Percentiles rank a stretch among this genome's conserved stretches.
These are phyloP conservation scores for Colletotrichum higginsianum DNA, from an alignment of 2,329 filamentous ascomycete species.

Conservation along the genomic window DNA sequence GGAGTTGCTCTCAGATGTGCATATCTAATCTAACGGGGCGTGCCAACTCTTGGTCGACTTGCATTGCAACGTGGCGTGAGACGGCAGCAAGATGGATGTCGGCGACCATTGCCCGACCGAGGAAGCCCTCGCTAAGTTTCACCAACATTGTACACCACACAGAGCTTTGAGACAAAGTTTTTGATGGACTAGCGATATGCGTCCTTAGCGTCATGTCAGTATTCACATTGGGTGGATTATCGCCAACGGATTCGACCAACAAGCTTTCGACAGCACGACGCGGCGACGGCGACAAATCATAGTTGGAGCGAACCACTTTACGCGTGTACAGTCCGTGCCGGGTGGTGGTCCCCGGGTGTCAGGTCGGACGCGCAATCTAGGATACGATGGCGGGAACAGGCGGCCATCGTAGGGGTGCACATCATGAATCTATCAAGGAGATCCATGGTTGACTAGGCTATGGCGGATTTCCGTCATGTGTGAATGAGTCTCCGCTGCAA, in stretches of 20 bases:
- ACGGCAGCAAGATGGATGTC: slow-evolving; percentile 22
- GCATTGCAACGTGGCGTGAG: slow-evolving; percentile 16
- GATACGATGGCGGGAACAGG: slow-evolving; percentile 33
- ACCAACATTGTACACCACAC: slow-evolving; percentile 25
- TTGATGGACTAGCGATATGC: slow-evolving; percentile 22
- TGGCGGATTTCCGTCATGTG: slow-evolving; percentile 43
- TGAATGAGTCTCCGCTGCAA: slow-evolving; percentile 36
- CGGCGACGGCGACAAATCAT: slow-evolving; percentile 24
- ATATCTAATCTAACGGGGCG: slow-evolving; percentile 35
- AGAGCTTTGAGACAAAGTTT: slow-evolving; percentile 36
- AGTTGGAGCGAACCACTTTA: slow-evolving; percentile 44
- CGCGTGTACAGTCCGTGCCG: slow-evolving; percentile 42
- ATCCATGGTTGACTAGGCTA: slow-evolving; percentile 36
- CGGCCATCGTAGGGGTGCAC: slow-evolving; percentile 29
- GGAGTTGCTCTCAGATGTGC: slow-evolving; percentile 13
- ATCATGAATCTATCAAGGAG: slow-evolving; percentile 29
- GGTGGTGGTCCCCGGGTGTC: slow-evolving; percentile 10
- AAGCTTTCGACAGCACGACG: slow-evolving; percentile 34
- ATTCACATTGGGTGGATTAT: slow-evolving; percentile 19
- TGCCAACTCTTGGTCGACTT: slow-evolving; percentile 1
- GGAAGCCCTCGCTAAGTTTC: slow-evolving; percentile 39
- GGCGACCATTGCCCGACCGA: slow-evolving; percentile 26
- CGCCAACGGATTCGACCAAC: slow-evolving; percentile 27
- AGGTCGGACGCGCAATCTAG: slow-evolving; percentile 27
- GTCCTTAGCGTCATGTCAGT: slow-evolving; percentile 32